Base-by-base conservation (phyloP, 768 basidiomycete species). In the Strobilomyces dryophilus region DNA sequence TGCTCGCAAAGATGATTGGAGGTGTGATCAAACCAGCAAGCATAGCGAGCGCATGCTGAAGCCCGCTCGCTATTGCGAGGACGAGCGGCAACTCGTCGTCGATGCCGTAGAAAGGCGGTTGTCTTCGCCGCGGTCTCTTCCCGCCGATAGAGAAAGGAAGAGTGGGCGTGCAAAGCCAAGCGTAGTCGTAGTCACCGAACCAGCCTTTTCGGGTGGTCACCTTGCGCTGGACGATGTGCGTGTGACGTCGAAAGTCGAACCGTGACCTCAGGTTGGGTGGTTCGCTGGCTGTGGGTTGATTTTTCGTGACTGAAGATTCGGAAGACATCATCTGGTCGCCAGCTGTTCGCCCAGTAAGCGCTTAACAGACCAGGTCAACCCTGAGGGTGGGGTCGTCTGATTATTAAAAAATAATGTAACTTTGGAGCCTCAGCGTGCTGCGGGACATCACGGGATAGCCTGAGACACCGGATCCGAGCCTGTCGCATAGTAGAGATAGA, bases 141-240 rank as follows among this genome's bases (percentile, higher is more conserved):
- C 15, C 36, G n/a, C 15, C 36, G 17, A 66, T 65, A 26, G 75
- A 66, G 62, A 80, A 89, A 0, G 90, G 90, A 0, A 89, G 72
- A 1, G 73, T 69, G 3, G 90, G 89, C 18, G 74, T 78, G 64
- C 89, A 91, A 50, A 90, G 76, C 80, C 82, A 85, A 8, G 71
- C 77, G 62, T 88, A 92, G 71, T 92, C 81, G 63, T 91, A 92
- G 64, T 86, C 85, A 1, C 90, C 90, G n/a, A 92, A 52, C 90
- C 90, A 92, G 8, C 89, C 89, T 41, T 84, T 71, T 56, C 69
- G 72, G 2, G 79, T 78, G 6, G 77, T 76, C 43, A 79, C 29
- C 63, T 78, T 79, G 37, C 51, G 62, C 14, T 60, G 62, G 31
- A 72, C 34, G 18, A 50, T 10, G 6, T 21, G 24, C 3, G 47